phyloP scores from a whole-genome alignment of 2,329 filamentous ascomycete species.

The Aureobasidium vineae region DNA sequence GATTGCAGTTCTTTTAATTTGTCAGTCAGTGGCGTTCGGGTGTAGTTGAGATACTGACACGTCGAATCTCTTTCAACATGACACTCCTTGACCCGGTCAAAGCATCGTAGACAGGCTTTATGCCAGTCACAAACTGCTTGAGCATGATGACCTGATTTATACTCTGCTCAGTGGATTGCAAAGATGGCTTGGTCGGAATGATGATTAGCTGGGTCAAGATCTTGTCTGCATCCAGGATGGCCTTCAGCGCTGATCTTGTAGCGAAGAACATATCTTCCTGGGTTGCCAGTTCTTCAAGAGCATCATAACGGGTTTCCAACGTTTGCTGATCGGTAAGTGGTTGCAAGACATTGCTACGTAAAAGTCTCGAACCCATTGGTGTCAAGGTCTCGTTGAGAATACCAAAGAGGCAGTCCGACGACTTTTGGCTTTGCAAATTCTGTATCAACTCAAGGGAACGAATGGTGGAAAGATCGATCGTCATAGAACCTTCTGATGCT shows the following conservation, averaged over 20 bases:
- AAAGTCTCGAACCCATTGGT: constrained; percentile 80
- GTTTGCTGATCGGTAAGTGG: constrained; percentile 72
- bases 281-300: constrained; percentile 74
- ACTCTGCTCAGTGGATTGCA: constrained; percentile 71
- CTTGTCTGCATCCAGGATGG: constrained; percentile 75
- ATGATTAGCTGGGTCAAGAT: constrained; percentile 80
- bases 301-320: constrained; percentile 72
- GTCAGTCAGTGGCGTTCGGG: not conserved
- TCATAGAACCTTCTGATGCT: constrained; percentile 88
- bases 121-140: constrained; percentile 72
- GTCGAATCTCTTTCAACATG: constrained; percentile 65
- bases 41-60: constrained; percentile 34
- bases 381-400: constrained; percentile 82
- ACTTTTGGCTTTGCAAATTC: constrained; percentile 74
- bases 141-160: constrained; percentile 85
- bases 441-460: constrained; percentile 86
- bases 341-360: constrained; percentile 84
- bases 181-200: constrained; percentile 63
- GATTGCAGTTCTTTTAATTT: constrained; percentile 59
- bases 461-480: constrained; percentile 89
- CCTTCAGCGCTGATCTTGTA: constrained; percentile 71
- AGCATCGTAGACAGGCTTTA: constrained; percentile 66
- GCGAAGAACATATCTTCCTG: constrained; percentile 84
- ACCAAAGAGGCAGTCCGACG: constrained; percentile 78
- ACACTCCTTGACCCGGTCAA: constrained; percentile 62